phyloP scores from a whole-genome alignment of 1,284 basidiomycete species.

The Cryptococcus amylolentus region DNA sequence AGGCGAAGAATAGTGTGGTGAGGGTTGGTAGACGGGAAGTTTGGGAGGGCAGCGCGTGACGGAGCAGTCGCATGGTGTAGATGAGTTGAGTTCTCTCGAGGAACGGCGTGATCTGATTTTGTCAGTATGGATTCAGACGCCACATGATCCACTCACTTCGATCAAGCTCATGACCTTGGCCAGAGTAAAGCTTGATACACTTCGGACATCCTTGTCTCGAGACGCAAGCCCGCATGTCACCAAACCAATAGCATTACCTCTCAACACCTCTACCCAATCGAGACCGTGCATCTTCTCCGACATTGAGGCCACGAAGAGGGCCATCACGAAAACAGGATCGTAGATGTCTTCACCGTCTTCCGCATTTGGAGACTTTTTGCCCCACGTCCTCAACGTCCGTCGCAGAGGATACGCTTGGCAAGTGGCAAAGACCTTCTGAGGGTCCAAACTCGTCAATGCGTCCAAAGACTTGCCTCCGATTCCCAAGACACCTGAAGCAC shows the following conservation, averaged over 20 bases:
- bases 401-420: slow-evolving; percentile 65
- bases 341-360: slow-evolving; percentile 56
- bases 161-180: slow-evolving; percentile 50
- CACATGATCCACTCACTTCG: slow-evolving; percentile 26
- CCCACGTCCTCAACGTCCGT: slow-evolving; percentile 12
- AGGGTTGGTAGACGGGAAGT: slow-evolving; percentile 58
- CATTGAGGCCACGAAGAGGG: slow-evolving; percentile 65
- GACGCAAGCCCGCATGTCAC: slow-evolving; percentile 71
- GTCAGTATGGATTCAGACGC: not conserved
- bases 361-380: slow-evolving; percentile 1
- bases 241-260: slow-evolving; percentile 74
- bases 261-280: slow-evolving; percentile 78
- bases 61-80: slow-evolving; percentile 70
- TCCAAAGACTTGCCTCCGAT: slow-evolving; percentile 57
- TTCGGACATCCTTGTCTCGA: slow-evolving; percentile 60
- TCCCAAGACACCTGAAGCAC: slow-evolving; percentile 49
- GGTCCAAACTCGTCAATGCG: slow-evolving; percentile 67
- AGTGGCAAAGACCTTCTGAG: slow-evolving; percentile 65
- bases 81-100: slow-evolving; percentile 75
- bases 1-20: slow-evolving; percentile 72
- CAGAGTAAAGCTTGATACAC: slow-evolving; percentile 49
- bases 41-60: slow-evolving; percentile 56
- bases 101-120: slow-evolving; percentile 53
- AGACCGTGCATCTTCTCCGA: slow-evolving; percentile 60
- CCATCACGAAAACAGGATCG: slow-evolving; percentile 74